Conservation (phyloP, 169 alveolate genomes). For the Plasmodium relictum region DNA sequence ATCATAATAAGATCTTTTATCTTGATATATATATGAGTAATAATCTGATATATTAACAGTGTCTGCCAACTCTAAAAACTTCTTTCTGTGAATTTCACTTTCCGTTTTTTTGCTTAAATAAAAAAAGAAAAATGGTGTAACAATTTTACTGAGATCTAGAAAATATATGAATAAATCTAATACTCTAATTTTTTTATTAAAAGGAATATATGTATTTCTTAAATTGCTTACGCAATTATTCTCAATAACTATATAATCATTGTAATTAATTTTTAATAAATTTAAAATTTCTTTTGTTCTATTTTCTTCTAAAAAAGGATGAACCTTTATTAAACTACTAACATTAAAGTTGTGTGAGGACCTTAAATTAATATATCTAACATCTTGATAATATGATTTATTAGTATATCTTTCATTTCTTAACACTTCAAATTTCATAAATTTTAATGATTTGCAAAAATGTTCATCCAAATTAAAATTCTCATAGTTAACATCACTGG, state of each 20-base stretch:
- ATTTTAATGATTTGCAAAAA: constrained; percentile 19
- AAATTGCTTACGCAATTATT: constrained; percentile 5
- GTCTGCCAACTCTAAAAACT: constrained; percentile 44
- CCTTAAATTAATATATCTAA: constrained; percentile 44
- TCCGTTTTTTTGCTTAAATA: constrained; percentile 46
- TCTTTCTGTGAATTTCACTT: constrained; percentile 60
- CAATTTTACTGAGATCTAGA: constrained; percentile 66
- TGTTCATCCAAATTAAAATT: constrained; percentile 21
- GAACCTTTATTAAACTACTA: constrained; percentile 42
- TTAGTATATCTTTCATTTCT: constrained; percentile 50
- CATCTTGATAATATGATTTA: constrained; percentile 34
- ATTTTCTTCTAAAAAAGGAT: constrained; percentile 45
- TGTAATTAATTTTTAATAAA: constrained; percentile 56
- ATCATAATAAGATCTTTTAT: constrained; percentile 69
- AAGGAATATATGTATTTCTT: constrained; percentile 27
- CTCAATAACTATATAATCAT: constrained; percentile 40
- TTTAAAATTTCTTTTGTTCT: constrained; percentile 46
- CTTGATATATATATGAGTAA: constrained; percentile 49
- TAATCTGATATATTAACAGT: constrained; percentile 56
- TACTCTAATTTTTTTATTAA: constrained; percentile 51
- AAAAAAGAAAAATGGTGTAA: constrained; percentile 58
- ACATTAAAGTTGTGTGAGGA: constrained; percentile 18
- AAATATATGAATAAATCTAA: constrained; percentile 61
- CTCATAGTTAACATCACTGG: neutral
- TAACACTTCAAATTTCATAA: constrained; percentile 33